Base-by-base conservation (phyloP, 768 basidiomycete genomes). In the Fibroporia radiculosa region DNA sequence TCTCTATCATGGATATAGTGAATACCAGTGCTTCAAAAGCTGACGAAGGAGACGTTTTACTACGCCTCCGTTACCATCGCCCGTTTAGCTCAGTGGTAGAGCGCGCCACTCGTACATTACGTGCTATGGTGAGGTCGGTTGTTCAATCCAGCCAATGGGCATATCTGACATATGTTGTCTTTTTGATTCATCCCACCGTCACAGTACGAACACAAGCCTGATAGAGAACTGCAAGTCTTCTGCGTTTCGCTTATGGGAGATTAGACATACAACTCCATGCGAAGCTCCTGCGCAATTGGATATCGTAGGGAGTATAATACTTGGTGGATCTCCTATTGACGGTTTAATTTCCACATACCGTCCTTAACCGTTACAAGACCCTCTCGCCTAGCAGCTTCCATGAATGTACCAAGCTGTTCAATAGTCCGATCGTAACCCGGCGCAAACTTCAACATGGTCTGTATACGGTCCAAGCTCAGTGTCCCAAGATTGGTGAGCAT, bases 401-500 rank as follows among this genome's bases (percentile, higher is more conserved):
- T 77, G 54, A 95, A 90, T 29, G 59, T 67, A 2, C 67, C 76
- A 3, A 96, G 73, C 59, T 96, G 88, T 22, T 92, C 90, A 10
- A 80, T 61, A 3, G 81, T 80, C 49, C 79, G 77, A 56, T 91
- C 81, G 62, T 93, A 95, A 3, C 78, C 82, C 3, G 84, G 85
- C 8, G 85, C 87, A 56, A 89, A 80, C 59, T 77, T 82, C 48
- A 96, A 71, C 85, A 93, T 92, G 2, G 75, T 70, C 59, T 96
- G 92, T 56, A 96, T 91, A n/a, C 85, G 76, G 48, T 88, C 84
- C 34, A 88, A 56, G 1, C 84, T 74, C 13, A 93, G 70, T 2
- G 77, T 61, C 8, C 85, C 86, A 34, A 97, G 68, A 60, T 92
- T 93, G 43, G 80, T 91, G 46, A 96, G 80, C 84, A 92, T 91